Evolutionary conservation across 2,329 filamentous ascomycete species (phyloP), one percentile per base, ranked within the genome.

Genomic region (Verticillium zaregamsianum): DNA sequence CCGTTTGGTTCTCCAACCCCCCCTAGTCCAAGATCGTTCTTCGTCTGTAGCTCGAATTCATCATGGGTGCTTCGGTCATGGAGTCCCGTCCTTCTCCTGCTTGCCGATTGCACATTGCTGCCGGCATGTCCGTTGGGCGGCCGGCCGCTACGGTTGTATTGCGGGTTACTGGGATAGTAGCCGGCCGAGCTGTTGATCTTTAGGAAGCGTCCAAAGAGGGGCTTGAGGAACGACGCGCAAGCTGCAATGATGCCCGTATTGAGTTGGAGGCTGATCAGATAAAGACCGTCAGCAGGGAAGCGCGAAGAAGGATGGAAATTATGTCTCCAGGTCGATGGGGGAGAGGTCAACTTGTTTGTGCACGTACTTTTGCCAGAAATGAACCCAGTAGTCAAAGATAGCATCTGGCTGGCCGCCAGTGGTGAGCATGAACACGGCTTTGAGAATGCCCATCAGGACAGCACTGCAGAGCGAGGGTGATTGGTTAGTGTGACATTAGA

Each of bases 221-320:
- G 75, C 55, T 75, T 76, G 23, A 79, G 67, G 2, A 74, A 71
- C 7, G 77, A 75, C 9, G 77, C 70, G 49, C 75, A 78, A 40
- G 72, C 74, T 2, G 76, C 76, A 31, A 77, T 70, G 45, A 79
- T 76, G 12, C 75, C 75, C 12, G 78, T 66, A 57, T 75, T 75
- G 58, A 77, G 69, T 65, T 80, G 76, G 60, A 79, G 69, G 23
- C 76, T 79, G 25, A 64, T 65, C 12, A 71, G 62, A 35, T 15
- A 14, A 40, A 64, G 60, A 5, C 15, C 28, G 59, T 59, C 5
- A 62, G 56, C 20, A 55, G 2, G 35, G 28, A n/a, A 8, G 23
- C 49, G n/a, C 28, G 28, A 32, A 28, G 6, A 15, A 61, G 32
- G 17, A 45, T 49, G 40, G 20, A 20, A n/a, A 25, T 23, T 5